Base-by-base conservation (phyloP, 2,329 filamentous ascomycete species). In the Colletotrichum scovillei region DNA sequence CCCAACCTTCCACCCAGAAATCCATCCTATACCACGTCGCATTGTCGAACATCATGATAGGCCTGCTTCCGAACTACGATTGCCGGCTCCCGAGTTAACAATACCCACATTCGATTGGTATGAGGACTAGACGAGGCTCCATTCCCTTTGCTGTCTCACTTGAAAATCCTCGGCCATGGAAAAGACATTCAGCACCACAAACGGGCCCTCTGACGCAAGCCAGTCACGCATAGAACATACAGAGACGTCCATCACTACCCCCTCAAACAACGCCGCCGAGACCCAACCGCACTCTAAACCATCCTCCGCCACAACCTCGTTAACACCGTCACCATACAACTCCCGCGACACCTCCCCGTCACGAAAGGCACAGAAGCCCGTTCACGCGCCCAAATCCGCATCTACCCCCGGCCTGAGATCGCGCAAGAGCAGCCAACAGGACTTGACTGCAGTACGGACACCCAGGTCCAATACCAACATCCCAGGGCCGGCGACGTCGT, bases 381-480 rank as follows among this genome's bases (percentile, higher is more conserved):
- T 82, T 22, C 83, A 82, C 6, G 74, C 72, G 42, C 64, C 74
- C 38, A 76, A 74, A 79, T 79, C 63, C 80, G 77, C 77, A 75
- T 82, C 76, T 68, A 79, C 78, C 58, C 75, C 80, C 28, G 81
- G 81, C 66, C 86, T 86, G 63, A 86, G 89, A 77, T 91, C 92
- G 72, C 90, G 92, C 78, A 92, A 92, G 81, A 91, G 89, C 80
- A 94, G 91, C 80, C 80, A 84, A 67, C 88, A 91, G 74, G 92
- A 94, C 69, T 84, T 88, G 72, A 94, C 91, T 77, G 91, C 92
- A 24, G 86, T 88, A 68, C 88, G 92, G 66, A 81, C 83, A 60
- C 81, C 82, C 69, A 86, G 82, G 76, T 84, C 85, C 70, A 88
- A 85, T 71, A 85, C 85, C 69, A 88, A 85, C 69, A 85, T 89